phyloP scores from a whole-genome alignment of 108 stramenopile genomes.

The Cyclotella cryptica region DNA sequence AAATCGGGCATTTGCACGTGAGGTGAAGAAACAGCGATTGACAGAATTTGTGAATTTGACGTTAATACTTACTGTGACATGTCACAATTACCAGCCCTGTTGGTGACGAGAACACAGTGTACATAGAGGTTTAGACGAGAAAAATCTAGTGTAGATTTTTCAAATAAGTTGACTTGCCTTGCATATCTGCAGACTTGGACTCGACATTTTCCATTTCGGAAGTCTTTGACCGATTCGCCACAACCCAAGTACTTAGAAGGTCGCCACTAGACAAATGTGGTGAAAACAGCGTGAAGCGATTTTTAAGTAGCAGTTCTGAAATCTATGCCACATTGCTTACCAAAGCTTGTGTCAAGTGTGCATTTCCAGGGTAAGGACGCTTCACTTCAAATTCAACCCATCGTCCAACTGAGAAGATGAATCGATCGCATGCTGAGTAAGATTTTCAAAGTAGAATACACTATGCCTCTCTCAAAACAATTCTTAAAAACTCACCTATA shows the following conservation, averaged over 20 bases:
- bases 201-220: slow-evolving; percentile 26
- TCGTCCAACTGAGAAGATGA: slow-evolving; percentile 16
- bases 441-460: not conserved
- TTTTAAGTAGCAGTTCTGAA: too few species aligned
- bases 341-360: slow-evolving; percentile 31
- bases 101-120: not conserved
- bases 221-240: slow-evolving; percentile 30
- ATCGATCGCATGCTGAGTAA: slow-evolving; percentile 2
- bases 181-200: slow-evolving; percentile 43
- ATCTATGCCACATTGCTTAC: not conserved
- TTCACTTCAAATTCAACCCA: slow-evolving; percentile 41
- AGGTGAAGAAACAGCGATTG: not conserved
- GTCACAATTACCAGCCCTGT: slow-evolving; percentile 41
- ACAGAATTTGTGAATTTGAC: too few species aligned
- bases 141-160: too few species aligned
- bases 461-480: not conserved
- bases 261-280: slow-evolving; percentile 3
- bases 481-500: slow-evolving; percentile 1
- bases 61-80: slow-evolving; percentile 10
- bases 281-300: not conserved
- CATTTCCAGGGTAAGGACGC: slow-evolving; percentile 17
- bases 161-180: slow-evolving; percentile 16
- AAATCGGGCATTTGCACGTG: not conserved
- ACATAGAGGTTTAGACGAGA: not conserved
- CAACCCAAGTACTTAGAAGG: slow-evolving; percentile 36